These are phyloP conservation scores for Marasmius oreades DNA, from an alignment of 1,284 basidiomycete species.

Conservation along the genomic window DNA sequence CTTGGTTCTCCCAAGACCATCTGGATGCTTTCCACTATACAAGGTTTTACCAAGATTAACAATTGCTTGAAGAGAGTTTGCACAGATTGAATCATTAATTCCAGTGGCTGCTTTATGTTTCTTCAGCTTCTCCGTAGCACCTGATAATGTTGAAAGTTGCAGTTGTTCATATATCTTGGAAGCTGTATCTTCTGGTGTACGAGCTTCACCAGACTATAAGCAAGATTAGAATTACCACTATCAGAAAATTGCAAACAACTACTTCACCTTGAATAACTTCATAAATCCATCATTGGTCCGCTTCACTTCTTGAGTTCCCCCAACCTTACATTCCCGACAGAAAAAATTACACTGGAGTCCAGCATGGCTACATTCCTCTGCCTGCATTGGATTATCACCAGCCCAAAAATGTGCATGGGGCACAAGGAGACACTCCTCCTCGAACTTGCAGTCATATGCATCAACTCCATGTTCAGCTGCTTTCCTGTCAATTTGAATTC, in stretches of 20 bases:
- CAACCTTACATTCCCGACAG: conserved; percentile 23
- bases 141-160: conserved; percentile 16
- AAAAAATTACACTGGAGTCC: conserved; percentile 19
- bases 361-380: too few relatives aligned
- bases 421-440: not conserved
- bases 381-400: too few relatives aligned
- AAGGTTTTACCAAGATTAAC: too few relatives aligned
- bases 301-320: conserved; percentile 18
- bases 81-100: conserved; percentile 7
- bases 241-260: conserved; percentile 8
- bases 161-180: too few relatives aligned
- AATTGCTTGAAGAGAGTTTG: conserved; percentile 3
- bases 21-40: not conserved
- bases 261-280: not conserved
- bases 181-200: not conserved
- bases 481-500: too few relatives aligned
- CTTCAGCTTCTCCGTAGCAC: conserved; percentile 25
- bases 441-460: not conserved
- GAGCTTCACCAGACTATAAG: not conserved
- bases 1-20: not conserved
- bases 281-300: conserved; percentile 20
- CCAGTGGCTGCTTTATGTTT: conserved; percentile 27
- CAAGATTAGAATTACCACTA: conserved; percentile 5
- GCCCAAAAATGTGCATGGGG: too few relatives aligned
- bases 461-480: not conserved